Conservation (phyloP, 2,329 filamentous ascomycete species). For the Fusarium robinianum region DNA sequence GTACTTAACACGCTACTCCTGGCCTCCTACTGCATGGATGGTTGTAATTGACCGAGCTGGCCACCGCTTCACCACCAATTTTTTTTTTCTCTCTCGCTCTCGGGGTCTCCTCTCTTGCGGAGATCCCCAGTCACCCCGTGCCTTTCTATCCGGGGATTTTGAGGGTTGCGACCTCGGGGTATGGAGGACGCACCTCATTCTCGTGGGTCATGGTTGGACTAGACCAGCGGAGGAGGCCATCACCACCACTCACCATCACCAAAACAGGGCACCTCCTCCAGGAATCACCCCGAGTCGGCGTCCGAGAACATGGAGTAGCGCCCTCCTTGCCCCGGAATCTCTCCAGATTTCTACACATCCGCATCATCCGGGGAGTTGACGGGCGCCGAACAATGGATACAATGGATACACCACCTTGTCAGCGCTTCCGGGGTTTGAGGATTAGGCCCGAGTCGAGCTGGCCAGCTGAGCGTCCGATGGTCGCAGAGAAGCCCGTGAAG, state of each 20-base stretch:
- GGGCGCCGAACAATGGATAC: too few relatives aligned
- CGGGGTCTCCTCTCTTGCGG: constrained; percentile 10
- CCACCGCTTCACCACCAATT: constrained; percentile 14
- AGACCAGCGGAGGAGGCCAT: too few relatives aligned
- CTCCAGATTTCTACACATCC: constrained; percentile 22
- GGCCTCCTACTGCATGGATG: constrained; percentile 30
- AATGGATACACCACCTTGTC: too few relatives aligned
- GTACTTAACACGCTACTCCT: constrained; percentile 40
- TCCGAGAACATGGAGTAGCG: constrained; percentile 24
- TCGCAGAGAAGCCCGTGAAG: background rate
- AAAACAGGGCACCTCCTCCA: constrained; percentile 15
- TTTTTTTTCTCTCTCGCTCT: background rate
- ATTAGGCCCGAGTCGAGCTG: too few relatives aligned
- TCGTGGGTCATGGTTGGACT: too few relatives aligned
- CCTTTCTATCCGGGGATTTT: constrained; percentile 6
- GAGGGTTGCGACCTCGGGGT: constrained; percentile 8
- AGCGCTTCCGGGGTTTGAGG: too few relatives aligned
- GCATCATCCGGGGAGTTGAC: background rate
- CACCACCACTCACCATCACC: constrained; percentile 16
- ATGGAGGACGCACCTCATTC: too few relatives aligned
- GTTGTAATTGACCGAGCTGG: constrained; percentile 38
- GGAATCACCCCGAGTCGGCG: constrained; percentile 32
- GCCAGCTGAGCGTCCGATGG: too few relatives aligned
- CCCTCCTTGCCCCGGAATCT: constrained; percentile 24
- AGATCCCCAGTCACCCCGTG: constrained; percentile 17